Evolutionary conservation across 2,329 filamentous ascomycete species (phyloP).

Genomic region (Aspergillus floridensis): DNA sequence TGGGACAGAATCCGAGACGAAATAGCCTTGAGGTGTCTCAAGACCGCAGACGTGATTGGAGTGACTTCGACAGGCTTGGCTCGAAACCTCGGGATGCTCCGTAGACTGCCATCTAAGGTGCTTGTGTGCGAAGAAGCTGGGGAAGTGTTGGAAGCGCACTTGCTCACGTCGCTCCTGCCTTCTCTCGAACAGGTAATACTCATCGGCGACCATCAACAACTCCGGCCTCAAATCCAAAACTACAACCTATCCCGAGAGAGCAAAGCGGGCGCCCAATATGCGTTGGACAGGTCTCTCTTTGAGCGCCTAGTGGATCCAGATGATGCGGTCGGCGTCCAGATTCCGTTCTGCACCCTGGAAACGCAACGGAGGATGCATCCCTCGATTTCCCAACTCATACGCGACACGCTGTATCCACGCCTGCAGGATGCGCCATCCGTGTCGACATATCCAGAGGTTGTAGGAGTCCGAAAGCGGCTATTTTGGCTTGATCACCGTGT

Average conservation of each 20-base stretch:
- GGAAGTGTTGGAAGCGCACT: slow-evolving; percentile 44
- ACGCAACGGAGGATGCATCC: slow-evolving; percentile 67
- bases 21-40: slow-evolving; percentile 27
- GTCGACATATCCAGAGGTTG: slow-evolving; percentile 40
- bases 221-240: slow-evolving; percentile 42
- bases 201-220: slow-evolving; percentile 47
- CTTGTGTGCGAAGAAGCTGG: slow-evolving; percentile 46
- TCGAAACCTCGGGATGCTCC: slow-evolving; percentile 44
- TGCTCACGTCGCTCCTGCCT: slow-evolving; percentile 42
- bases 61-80: slow-evolving; percentile 56
- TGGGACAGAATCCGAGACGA: slow-evolving; percentile 24
- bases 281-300: slow-evolving; percentile 52
- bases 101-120: slow-evolving; percentile 42
- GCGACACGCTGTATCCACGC: slow-evolving; percentile 56
- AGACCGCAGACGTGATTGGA: slow-evolving; percentile 51
- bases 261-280: slow-evolving; percentile 36
- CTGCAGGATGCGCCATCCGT: slow-evolving; percentile 52
- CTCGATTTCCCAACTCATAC: slow-evolving; percentile 58
- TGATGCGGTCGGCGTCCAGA: slow-evolving; percentile 12
- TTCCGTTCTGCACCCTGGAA: slow-evolving; percentile 49
- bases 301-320: slow-evolving; percentile 47
- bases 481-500: slow-evolving; percentile 54
- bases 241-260: slow-evolving; percentile 37
- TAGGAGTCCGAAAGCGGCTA: slow-evolving; percentile 48
- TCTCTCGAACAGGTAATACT: slow-evolving; percentile 43